phyloP scores from a whole-genome alignment of 306 rosid genomes.

The Dicorynia guianensis region DNA sequence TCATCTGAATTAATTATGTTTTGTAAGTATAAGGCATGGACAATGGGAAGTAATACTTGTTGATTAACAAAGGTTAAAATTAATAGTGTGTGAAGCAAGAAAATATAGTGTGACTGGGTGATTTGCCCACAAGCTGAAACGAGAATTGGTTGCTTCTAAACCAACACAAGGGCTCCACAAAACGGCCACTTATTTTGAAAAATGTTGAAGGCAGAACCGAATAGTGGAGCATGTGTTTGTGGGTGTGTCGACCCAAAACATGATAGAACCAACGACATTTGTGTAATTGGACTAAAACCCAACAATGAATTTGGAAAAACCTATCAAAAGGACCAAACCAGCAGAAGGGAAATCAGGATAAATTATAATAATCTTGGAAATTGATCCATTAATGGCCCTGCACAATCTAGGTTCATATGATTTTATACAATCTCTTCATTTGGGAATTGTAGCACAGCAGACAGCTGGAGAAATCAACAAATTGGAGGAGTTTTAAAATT shows the following conservation, averaged over 20 bases:
- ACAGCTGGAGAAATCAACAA: no score
- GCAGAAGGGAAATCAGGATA: not conserved
- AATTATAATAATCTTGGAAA: not conserved
- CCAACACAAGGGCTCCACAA: conserved; percentile 59
- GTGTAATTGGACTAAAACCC: not conserved
- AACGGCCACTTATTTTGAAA: conserved; percentile 36
- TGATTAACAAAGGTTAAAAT: no score
- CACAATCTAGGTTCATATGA: not conserved
- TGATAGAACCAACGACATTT: not conserved
- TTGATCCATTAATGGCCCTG: not conserved
- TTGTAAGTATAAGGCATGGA: no score
- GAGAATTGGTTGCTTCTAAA: conserved; percentile 12
- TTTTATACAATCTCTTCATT: no score
- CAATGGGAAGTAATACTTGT: no score
- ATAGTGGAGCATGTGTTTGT: conserved; percentile 11
- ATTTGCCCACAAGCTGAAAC: conserved; percentile 7
- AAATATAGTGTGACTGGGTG: no score
- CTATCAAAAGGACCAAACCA: not conserved
- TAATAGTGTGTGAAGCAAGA: no score
- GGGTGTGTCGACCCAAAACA: conserved; percentile 13
- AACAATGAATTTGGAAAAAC: not conserved
- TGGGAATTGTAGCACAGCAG: no score
- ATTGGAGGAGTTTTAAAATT: no score
- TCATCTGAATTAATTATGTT: no score
- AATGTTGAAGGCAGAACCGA: conserved; percentile 6